These are phyloP conservation scores for Boletus reticuloceps DNA, from an alignment of 768 basidiomycete species.

Conservation along the genomic window DNA sequence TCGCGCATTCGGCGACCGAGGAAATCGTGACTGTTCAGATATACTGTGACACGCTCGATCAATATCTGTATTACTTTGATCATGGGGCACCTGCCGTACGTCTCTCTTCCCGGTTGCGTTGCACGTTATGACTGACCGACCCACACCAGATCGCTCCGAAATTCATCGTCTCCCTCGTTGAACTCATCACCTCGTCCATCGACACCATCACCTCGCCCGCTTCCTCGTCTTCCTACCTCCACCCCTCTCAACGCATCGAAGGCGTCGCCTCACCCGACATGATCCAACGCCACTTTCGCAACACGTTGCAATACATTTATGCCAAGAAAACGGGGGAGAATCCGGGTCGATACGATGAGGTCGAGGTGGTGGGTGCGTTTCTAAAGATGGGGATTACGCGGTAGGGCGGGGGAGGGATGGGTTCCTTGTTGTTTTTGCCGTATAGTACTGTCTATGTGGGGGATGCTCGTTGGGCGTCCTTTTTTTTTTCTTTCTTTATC, in stretches of 20 bases:
- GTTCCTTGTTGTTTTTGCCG: too few relatives aligned
- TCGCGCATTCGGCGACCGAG: slow-evolving; percentile 95
- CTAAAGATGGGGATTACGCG: too few relatives aligned
- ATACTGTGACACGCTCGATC: slow-evolving; percentile 94
- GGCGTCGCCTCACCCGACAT: slow-evolving; percentile 91
- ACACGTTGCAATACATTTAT: slow-evolving; percentile 83
- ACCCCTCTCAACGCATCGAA: slow-evolving; percentile 88
- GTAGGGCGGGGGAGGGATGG: too few relatives aligned
- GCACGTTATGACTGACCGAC: background rate
- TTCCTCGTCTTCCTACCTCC: slow-evolving; percentile 53
- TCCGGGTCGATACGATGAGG: slow-evolving; percentile 69
- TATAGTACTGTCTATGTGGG: too few relatives aligned
- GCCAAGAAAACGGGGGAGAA: slow-evolving; percentile 53
- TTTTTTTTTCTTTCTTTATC: too few relatives aligned
- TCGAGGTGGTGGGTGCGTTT: slow-evolving; percentile 84
- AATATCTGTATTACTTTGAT: slow-evolving; percentile 95
- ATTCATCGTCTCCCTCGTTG: slow-evolving; percentile 95
- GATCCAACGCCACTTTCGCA: slow-evolving; percentile 91
- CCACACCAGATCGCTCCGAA: slow-evolving; percentile 78
- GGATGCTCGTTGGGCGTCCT: too few relatives aligned
- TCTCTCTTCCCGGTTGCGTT: slow-evolving; percentile 8
- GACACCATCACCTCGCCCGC: slow-evolving; percentile 80
- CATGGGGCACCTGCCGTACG: slow-evolving; percentile 87
- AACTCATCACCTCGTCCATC: slow-evolving; percentile 91
- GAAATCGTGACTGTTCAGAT: slow-evolving; percentile 96